Base-by-base conservation (phyloP, 495 filamentous ascomycete species). In the Penicillium crystallinum region DNA sequence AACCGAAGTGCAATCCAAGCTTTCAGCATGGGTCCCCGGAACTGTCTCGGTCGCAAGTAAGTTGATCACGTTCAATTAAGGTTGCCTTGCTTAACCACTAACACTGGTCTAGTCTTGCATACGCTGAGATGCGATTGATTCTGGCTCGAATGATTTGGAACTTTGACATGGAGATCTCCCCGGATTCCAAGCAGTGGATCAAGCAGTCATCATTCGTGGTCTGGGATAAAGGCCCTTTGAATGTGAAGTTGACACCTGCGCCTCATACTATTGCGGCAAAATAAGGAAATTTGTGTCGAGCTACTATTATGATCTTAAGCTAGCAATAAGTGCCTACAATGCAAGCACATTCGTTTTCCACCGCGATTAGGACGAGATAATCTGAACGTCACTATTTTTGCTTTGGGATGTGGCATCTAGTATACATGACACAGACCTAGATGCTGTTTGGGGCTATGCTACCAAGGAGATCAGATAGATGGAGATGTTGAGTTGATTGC, bases 1-100 rank as follows among this genome's bases (percentile, higher is more conserved):
- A 61, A 66, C 19, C 58, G 61, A 23, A 61, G 65, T 5, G 69
- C 58, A 14, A 53, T 75, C 6, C 65, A 75, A 36, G 70, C 77
- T 4, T 78, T 80, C 49, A 78, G 74, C 0, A 52, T 70, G 27
- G 78, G 78, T 2, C 67, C 73, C 0, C 66, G 74, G 0, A 75
- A 76, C 34, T 81, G 78, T 54, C 62, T 79, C 11, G 77, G 78
- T 14, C 68, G 66, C 53, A 77, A 74, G 70, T 74, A 59, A 51
- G 65, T 36, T 10, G 0, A 52, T 2, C 5, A 25, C 21, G 8
- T 25, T 12, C 3, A 31, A 31, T 9, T 4, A 11, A 19, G 19
- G 8, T 19, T 4, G 11, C 34, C 8, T 2, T 39, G 37, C 5
- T 21, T 10, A 39, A 3, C 14, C 22, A 22, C 10, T 22, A 5